Conservation (phyloP, 2,329 filamentous ascomycete species). For the Dactylellina drechsleri region DNA sequence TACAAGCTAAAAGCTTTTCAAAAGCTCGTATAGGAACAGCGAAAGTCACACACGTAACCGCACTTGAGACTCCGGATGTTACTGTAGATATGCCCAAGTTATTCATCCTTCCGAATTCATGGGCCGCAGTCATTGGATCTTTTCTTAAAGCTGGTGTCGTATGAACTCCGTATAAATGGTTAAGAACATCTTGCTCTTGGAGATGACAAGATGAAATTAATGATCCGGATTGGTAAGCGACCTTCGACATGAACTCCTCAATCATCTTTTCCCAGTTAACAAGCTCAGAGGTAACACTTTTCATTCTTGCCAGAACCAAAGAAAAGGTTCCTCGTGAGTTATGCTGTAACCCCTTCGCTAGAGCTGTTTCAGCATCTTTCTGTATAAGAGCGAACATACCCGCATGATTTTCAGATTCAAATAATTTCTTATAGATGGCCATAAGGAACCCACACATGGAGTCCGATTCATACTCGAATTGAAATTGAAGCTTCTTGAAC, state of each 20-base stretch:
- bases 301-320: slow-evolving; percentile 13
- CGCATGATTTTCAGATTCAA: slow-evolving; percentile 10
- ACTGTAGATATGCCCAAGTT: not conserved
- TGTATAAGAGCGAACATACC: slow-evolving; percentile 1
- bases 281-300: not conserved
- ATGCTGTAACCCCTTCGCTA: not conserved
- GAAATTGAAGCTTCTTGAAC: not conserved
- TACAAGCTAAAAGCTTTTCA: slow-evolving; percentile 27
- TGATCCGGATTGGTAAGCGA: not conserved
- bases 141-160: not conserved
- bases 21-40: slow-evolving; percentile 23
- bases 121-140: slow-evolving; percentile 1
- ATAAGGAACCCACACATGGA: slow-evolving; percentile 11
- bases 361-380: not conserved
- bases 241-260: not conserved
- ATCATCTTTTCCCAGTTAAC: slow-evolving; percentile 22
- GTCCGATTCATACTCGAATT: slow-evolving; percentile 19
- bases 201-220: slow-evolving; percentile 18
- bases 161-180: slow-evolving; percentile 13
- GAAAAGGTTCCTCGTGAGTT: slow-evolving; percentile 29
- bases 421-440: slow-evolving; percentile 15
- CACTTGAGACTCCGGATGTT: not conserved
- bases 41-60: slow-evolving; percentile 25
- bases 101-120: not conserved
- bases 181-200: slow-evolving; percentile 24